phyloP scores from a whole-genome alignment of 1,284 basidiomycete genomes.

The Fomes fomentarius region DNA sequence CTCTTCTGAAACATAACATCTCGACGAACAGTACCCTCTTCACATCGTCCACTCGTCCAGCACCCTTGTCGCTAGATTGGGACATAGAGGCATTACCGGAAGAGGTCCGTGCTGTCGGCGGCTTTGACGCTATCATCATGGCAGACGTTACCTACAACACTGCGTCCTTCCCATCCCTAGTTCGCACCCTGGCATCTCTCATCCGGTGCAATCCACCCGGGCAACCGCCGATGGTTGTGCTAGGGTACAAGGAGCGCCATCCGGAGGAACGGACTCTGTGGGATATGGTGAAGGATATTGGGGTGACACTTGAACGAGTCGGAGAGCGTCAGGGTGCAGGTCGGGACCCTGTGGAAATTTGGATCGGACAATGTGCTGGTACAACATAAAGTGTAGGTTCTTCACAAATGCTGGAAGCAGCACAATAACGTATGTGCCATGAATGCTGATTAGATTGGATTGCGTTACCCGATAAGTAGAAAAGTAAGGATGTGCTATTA shows the following conservation, averaged over 20 bases:
- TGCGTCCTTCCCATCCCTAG: conserved; percentile 72
- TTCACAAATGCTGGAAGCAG: not conserved
- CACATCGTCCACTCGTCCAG: conserved; percentile 30
- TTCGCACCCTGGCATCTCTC: conserved; percentile 56
- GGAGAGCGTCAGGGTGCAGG: conserved; percentile 58
- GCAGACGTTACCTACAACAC: conserved; percentile 92
- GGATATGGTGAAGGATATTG: conserved; percentile 50
- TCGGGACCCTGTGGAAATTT: conserved; percentile 72
- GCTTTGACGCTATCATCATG: conserved; percentile 74
- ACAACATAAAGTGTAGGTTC: not conserved
- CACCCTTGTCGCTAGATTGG: conserved; percentile 74
- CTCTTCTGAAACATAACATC: conserved; percentile 76
- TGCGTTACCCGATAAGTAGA: too few species aligned
- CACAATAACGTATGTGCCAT: too few species aligned
- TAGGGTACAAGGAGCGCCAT: conserved; percentile 88
- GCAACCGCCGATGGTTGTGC: conserved; percentile 51
- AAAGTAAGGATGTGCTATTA: too few species aligned
- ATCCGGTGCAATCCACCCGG: conserved; percentile 30
- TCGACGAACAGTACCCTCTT: conserved; percentile 48
- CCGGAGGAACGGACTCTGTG: conserved; percentile 73
- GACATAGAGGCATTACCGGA: conserved; percentile 56
- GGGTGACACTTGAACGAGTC: conserved; percentile 57
- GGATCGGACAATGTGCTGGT: conserved; percentile 45
- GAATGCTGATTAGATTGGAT: too few species aligned
- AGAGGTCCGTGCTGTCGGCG: conserved; percentile 40